phyloP scores from a whole-genome alignment of 306 rosid genomes.

The Castanea sativa region DNA sequence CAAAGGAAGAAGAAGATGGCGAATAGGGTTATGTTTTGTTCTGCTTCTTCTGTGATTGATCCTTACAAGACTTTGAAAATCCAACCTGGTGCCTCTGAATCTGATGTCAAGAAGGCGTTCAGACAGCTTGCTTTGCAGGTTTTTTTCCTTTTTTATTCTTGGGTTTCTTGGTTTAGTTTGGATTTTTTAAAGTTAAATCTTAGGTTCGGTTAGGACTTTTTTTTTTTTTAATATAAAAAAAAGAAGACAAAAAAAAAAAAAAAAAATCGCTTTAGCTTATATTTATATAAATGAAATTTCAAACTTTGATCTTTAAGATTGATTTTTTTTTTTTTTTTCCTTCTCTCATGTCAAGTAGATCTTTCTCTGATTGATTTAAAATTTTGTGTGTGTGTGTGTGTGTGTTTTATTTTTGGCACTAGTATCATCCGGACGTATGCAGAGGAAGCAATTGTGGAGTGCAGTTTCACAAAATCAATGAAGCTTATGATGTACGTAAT shows the following conservation, averaged over 20 bases:
- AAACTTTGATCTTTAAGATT: background rate
- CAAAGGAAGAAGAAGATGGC: constrained; percentile 18
- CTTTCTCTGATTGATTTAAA: background rate
- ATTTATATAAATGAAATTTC: too few species aligned
- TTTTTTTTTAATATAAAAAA: too few species aligned
- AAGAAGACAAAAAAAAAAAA: too few species aligned
- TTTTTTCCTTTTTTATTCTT: background rate
- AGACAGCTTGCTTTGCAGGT: constrained; percentile 90
- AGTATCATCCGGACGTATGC: constrained; percentile 97
- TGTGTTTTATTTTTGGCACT: background rate
- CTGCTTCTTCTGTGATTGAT: constrained; percentile 49
- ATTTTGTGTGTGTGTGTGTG: background rate
- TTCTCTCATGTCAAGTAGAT: background rate
- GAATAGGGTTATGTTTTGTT: constrained; percentile 35
- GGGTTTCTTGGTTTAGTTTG: background rate
- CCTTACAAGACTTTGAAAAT: constrained; percentile 74
- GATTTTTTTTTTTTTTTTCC: background rate
- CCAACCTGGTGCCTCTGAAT: constrained; percentile 68
- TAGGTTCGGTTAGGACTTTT: background rate
- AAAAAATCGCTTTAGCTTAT: too few species aligned
- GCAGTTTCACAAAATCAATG: constrained; percentile 74
- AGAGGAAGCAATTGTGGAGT: constrained; percentile 77
- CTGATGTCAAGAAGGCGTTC: constrained; percentile 85
- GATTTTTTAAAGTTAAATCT: background rate
- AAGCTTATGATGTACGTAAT: constrained; percentile 81